A percentile compares a stretch with the other conserved stretches of the same genome.
Conservation (phyloP, 768 basidiomycete species). For the Lactarius indigo region DNA sequence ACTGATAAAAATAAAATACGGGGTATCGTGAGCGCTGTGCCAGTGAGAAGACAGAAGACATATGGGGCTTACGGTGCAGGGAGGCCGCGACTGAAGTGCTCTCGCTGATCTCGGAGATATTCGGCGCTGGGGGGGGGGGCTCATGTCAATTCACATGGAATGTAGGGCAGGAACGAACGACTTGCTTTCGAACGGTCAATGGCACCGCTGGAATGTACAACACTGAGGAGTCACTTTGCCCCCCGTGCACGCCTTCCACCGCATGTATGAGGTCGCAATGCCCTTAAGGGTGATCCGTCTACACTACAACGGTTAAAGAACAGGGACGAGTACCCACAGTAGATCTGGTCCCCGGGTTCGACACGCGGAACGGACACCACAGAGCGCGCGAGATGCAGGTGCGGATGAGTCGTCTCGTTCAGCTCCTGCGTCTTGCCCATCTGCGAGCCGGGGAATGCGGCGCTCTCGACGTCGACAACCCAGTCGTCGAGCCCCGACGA, state of each 20-base stretch:
- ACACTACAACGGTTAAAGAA: background rate
- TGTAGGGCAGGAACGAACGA: background rate
- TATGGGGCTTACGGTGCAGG: slow-evolving; percentile 46
- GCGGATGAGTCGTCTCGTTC: slow-evolving; percentile 58
- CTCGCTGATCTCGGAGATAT: slow-evolving; percentile 61
- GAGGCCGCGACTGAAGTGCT: slow-evolving; percentile 53
- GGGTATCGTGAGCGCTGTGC: background rate
- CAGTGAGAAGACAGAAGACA: background rate
- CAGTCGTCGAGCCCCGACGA: slow-evolving; percentile 35
- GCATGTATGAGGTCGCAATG: slow-evolving; percentile 43
- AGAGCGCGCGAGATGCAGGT: slow-evolving; percentile 56
- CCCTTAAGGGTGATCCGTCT: slow-evolving; percentile 21
- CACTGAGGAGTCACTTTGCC: slow-evolving; percentile 56
- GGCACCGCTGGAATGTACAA: slow-evolving; percentile 80
- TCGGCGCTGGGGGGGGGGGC: slow-evolving; percentile 35
- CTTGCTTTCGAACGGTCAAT: slow-evolving; percentile 48
- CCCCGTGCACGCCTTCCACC: slow-evolving; percentile 50
- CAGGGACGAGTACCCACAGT: slow-evolving; percentile 38
- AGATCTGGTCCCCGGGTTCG: slow-evolving; percentile 72
- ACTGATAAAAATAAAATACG: background rate
- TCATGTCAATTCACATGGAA: background rate
- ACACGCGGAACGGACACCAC: slow-evolving; percentile 74
- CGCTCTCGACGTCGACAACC: slow-evolving; percentile 29
- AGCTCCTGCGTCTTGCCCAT: slow-evolving; percentile 41
- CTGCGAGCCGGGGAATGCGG: slow-evolving; percentile 29